Evolutionary conservation across 1,139 yeast genomes (phyloP), one percentile per base, ranked within the genome.

Genomic region (Yamadazyma buinensis): DNA sequence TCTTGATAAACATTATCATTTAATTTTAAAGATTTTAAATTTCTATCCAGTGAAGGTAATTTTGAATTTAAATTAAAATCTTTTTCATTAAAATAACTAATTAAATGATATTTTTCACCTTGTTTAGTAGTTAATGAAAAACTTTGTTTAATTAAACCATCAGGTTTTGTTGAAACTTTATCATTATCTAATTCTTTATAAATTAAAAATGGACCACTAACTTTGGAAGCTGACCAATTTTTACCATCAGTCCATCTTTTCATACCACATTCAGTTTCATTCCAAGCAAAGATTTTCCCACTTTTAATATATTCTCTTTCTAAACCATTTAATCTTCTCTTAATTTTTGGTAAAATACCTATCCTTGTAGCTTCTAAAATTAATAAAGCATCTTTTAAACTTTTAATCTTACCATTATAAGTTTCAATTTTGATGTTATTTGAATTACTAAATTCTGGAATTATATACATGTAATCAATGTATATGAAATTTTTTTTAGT

Each of bases 181-280:
- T 48, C 48, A 19, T 45, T 43, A 31, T 74, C 79, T 66, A 80
- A 72, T 52, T 82, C 86, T 39, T 74, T 69, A 53, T 82, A 82
- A 5, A 78, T 72, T 29, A 82, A 59, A 47, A 82, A 82, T 2
- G 76, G 69, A 2, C 86, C 85, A 14, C 74, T 68, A 3, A 82
- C 87, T 43, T 86, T 65, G 0, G 84, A 76, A 2, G 88, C 85
- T 38, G 80, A 71, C 88, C 88, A 82, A 26, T 73, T 65, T 43
- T 71, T 70, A 24, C 88, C 86, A 49, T 82, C 90, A 1, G 90
- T 82, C 90, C 90, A 82, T 27, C 88, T 59, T 43, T 78, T 72
- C 79, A 82, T 81, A 13, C 80, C 84, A 33, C 86, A 77, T 45
- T 76, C 80, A 15, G 72, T 64, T 54, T 82, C 88, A 50, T 77